Evolutionary conservation across 768 basidiomycete species (phyloP).

Genomic region (Boletus speciosus): DNA sequence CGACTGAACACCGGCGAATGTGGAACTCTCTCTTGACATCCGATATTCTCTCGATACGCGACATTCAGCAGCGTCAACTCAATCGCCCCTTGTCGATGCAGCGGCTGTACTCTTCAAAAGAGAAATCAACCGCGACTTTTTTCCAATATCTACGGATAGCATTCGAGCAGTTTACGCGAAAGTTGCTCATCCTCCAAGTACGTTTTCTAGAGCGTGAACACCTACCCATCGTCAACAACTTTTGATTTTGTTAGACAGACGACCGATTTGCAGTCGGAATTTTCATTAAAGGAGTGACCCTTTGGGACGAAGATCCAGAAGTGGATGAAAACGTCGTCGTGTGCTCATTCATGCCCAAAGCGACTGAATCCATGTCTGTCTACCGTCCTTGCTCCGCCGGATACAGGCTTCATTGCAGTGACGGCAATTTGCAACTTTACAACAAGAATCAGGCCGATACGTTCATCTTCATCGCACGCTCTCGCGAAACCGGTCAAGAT

Average conservation of each 20-base stretch:
- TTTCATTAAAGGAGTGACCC: conserved; percentile 57
- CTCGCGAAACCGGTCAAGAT: conserved; percentile 42
- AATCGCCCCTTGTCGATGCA: conserved; percentile 54
- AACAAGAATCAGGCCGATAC: conserved; percentile 50
- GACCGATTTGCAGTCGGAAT: conserved; percentile 60
- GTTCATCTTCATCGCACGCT: conserved; percentile 54
- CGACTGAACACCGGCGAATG: conserved; percentile 43
- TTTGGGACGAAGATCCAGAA: conserved; percentile 58
- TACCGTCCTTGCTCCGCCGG: conserved; percentile 51
- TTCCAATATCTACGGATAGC: conserved; percentile 60
- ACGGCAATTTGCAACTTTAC: conserved; percentile 57
- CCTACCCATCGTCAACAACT: neutral
- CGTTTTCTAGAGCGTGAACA: neutral
- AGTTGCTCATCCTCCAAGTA: conserved; percentile 58
- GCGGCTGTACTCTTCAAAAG: conserved; percentile 54
- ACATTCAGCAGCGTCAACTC: conserved; percentile 51
- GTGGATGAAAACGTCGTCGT: conserved; percentile 59
- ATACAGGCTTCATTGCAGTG: conserved; percentile 54
- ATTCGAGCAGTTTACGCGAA: conserved; percentile 54
- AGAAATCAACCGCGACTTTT: conserved; percentile 51
- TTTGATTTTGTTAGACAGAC: conserved; percentile 43
- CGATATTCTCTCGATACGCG: conserved; percentile 49
- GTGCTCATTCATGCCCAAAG: conserved; percentile 57
- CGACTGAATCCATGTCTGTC: conserved; percentile 44
- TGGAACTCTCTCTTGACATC: conserved; percentile 67